phyloP scores from a whole-genome alignment of 805 yeast species.

The Pichia kluyveri region DNA sequence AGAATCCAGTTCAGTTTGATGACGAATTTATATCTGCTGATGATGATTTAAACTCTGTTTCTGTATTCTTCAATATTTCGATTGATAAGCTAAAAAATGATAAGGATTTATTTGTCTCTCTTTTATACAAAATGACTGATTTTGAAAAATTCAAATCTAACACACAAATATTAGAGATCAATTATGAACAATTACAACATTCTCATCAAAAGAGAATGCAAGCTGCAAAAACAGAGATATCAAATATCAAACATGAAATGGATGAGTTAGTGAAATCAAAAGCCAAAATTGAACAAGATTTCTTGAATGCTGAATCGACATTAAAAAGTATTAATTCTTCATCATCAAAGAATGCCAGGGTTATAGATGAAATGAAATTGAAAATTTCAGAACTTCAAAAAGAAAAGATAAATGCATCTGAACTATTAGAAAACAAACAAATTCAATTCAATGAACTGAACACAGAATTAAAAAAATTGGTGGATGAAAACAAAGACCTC shows the following conservation, averaged over 20 bases:
- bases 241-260: conserved; percentile 16
- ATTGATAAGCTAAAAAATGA: conserved; percentile 16
- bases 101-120: conserved; percentile 15
- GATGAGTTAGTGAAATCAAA: conserved; percentile 16
- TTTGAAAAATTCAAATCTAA: conserved; percentile 30
- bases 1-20: background rate
- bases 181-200: conserved; percentile 33
- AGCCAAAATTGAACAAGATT: conserved; percentile 13
- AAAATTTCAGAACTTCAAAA: conserved; percentile 14
- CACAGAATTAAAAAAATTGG: conserved; percentile 34
- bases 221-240: conserved; percentile 23
- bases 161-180: conserved; percentile 28
- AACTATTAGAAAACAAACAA: conserved; percentile 29
- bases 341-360: conserved; percentile 5
- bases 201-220: conserved; percentile 26
- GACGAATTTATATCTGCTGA: conserved; percentile 1
- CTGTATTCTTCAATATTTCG: conserved; percentile 29
- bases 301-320: conserved; percentile 11
- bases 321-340: background rate
- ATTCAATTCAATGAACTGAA: conserved; percentile 26
- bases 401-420: conserved; percentile 26
- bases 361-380: conserved; percentile 7
- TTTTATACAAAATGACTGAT: conserved; percentile 26
- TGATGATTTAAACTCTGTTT: conserved; percentile 15
- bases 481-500: conserved; percentile 32